Evolutionary conservation across 192 early-diverging fungal species (phyloP).

Genomic region (Linnemannia schmuckeri): DNA sequence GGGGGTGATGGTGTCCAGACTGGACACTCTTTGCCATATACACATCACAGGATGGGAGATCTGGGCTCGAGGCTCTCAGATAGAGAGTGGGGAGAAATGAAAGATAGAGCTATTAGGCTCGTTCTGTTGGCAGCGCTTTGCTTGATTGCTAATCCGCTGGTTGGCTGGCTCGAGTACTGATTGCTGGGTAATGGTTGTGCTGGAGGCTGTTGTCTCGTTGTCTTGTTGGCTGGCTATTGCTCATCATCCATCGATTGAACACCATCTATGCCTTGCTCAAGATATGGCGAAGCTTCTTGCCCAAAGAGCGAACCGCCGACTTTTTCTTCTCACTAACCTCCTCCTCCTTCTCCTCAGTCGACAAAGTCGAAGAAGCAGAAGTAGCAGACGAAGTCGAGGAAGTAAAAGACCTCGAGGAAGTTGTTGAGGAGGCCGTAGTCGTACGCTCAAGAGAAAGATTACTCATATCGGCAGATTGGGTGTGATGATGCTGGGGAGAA

Average conservation of each 20-base stretch:
- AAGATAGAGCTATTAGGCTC: no score
- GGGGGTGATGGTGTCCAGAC: background rate
- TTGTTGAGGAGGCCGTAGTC: background rate
- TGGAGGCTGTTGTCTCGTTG: background rate
- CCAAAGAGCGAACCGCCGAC: background rate
- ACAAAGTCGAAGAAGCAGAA: background rate
- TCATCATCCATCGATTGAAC: background rate
- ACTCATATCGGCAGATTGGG: background rate
- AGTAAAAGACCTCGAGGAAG: background rate
- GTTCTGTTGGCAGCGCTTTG: no score
- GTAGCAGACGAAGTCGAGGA: background rate
- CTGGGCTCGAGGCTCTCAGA: background rate
- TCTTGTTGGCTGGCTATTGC: no score
- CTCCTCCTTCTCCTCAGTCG: no score
- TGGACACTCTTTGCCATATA: background rate
- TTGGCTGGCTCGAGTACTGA: no score
- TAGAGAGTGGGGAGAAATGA: background rate
- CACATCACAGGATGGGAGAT: background rate
- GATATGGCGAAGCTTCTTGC: slow-evolving; percentile 17
- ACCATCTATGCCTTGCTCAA: background rate
- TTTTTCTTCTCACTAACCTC: background rate
- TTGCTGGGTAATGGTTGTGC: no score
- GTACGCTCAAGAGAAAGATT: background rate
- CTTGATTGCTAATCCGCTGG: no score
- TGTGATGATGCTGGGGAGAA: background rate